Evolutionary conservation across 2,329 filamentous ascomycete species (phyloP), one percentile per base, ranked within the genome.

Genomic region (Salinomyces thailandicus): DNA sequence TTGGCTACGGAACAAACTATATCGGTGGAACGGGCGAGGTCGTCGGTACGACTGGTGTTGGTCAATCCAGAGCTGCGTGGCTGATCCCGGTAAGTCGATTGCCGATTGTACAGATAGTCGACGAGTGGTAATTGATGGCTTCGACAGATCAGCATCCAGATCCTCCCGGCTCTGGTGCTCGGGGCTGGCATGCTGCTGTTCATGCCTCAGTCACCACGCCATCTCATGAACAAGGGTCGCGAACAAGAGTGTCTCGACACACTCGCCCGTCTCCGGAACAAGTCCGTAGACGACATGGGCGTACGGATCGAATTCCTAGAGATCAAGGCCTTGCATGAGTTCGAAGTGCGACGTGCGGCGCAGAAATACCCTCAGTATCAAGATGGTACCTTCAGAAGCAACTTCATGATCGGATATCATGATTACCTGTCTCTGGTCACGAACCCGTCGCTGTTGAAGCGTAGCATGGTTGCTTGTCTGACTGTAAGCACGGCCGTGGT

Each of bases 161-260:
- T 86, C 3, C 66, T 69, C 0, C 81, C 81, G 0, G 81, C 79
- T 1, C 48, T 77, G 2, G 48, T 85, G 3, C 70, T 89, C 1
- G 73, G 79, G 18, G 49, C 71, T 8, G 81, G 82, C 24, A 86
- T 86, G 71, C 52, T 81, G 8, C 84, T 42, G 12, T 85, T 83
- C 61, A 84, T 86, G 79, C 82, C 81, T 0, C 84, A 80, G 57
- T 81, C 76, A 0, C 82, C 82, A 0, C 71, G 83, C 44, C 85
- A 80, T 79, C 68, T 87, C 2, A 62, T 82, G 13, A 76, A 84
- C 54, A 75, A 81, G 46, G 66, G 64, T 40, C 75, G 79, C 18
- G 80, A 85, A 48, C 68, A 69, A 0, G 81, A 86, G 52, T 78
- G 78, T 0, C 71, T 73, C 6, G 53, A 55, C 5, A 73, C 77